Conservation (phyloP, 768 basidiomycete species). For the Tremella yokohamensis region DNA sequence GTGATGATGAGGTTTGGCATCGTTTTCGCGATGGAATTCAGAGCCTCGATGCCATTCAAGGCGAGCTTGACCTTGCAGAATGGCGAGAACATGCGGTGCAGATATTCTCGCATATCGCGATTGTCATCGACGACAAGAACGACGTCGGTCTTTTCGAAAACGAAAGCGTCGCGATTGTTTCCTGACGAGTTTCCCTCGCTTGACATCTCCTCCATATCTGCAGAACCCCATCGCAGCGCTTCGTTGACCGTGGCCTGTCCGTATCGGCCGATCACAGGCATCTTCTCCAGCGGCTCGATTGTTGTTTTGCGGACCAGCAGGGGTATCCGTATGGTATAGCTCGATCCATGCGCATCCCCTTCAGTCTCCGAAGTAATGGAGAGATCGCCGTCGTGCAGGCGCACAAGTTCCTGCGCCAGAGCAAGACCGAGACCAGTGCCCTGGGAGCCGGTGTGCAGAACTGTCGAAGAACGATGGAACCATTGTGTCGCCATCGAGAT, state of each 20-base stretch:
- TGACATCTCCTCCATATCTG: conserved; percentile 19
- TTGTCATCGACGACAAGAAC: conserved; percentile 51
- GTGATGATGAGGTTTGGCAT: conserved; percentile 50
- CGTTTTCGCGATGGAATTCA: conserved; percentile 20
- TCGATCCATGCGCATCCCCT: conserved; percentile 36
- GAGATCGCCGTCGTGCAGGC: conserved; percentile 52
- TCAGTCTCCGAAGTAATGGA: conserved; percentile 38
- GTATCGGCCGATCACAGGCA: conserved; percentile 31
- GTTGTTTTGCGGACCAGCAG: conserved; percentile 10
- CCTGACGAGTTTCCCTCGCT: conserved; percentile 8
- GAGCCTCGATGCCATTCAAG: conserved; percentile 44
- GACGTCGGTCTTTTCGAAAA: conserved; percentile 48
- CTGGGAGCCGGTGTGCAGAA: conserved; percentile 48
- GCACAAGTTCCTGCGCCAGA: conserved; percentile 48
- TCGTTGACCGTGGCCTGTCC: conserved; percentile 49
- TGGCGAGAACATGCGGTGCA: conserved; percentile 48
- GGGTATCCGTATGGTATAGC: conserved; percentile 42
- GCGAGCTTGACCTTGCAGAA: conserved; percentile 52
- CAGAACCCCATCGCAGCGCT: conserved; percentile 43
- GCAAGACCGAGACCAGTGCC: conserved; percentile 53
- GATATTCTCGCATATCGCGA: conserved; percentile 48
- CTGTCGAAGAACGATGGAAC: conserved; percentile 51
- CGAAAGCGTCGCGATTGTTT: conserved; percentile 33
- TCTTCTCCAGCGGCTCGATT: neutral
- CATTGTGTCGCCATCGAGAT: conserved; percentile 47